These are phyloP conservation scores for Aeschynomene evenia DNA, from an alignment of 306 rosid genomes.

Conservation along the genomic window DNA sequence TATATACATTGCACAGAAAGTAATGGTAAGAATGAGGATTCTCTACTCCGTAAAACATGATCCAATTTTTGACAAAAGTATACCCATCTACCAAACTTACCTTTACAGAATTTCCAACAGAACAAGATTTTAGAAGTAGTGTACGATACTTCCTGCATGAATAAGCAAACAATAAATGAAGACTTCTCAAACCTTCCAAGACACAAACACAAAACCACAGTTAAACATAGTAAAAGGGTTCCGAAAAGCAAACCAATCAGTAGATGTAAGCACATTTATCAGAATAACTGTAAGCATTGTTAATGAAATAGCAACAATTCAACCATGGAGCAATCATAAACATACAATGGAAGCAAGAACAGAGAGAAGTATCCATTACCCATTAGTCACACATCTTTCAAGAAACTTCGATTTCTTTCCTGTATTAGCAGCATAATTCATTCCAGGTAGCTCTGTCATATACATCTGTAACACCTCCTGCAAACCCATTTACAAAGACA, in stretches of 20 bases:
- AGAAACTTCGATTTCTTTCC: conserved; percentile 82
- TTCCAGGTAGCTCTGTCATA: conserved; percentile 72
- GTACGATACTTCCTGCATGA: conserved; percentile 83
- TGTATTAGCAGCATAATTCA: conserved; percentile 90
- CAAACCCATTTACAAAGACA: conserved; percentile 25
- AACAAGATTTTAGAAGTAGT: conserved; percentile 55
- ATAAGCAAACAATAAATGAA: background rate
- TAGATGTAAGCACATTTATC: background rate
- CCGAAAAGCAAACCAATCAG: background rate
- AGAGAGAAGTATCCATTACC: conserved; percentile 44
- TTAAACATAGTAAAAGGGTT: background rate
- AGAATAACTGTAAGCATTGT: background rate
- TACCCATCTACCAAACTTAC: conserved; percentile 40
- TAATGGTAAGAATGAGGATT: background rate
- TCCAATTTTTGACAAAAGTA: background rate
- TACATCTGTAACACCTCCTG: conserved; percentile 77
- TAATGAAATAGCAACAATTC: background rate
- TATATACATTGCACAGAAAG: background rate
- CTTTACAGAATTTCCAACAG: conserved; percentile 44
- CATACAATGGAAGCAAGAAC: conserved; percentile 9
- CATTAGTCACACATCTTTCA: conserved; percentile 81
- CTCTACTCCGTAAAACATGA: background rate
- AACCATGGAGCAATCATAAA: background rate
- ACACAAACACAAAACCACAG: background rate
- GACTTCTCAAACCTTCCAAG: conserved; percentile 16